Conservation (phyloP, 495 filamentous ascomycete species). For the Xylaria intraflava region DNA sequence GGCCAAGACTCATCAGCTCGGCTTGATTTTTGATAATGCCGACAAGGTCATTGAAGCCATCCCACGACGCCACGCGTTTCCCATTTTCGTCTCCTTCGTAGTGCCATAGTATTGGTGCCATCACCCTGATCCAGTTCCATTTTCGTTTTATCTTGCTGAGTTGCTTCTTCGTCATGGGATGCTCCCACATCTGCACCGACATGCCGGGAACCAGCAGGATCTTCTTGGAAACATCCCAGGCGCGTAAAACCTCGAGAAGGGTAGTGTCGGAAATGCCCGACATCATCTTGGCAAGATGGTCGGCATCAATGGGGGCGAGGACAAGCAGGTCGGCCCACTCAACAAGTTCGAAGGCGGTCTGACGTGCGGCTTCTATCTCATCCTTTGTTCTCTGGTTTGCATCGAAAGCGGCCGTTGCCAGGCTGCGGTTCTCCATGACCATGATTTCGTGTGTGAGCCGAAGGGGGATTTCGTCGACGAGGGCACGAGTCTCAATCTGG, state of each 20-base stretch:
- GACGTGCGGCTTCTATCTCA: slow-evolving; percentile 38
- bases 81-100: slow-evolving; percentile 46
- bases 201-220: slow-evolving; percentile 77
- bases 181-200: slow-evolving; percentile 77
- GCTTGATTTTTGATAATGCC: slow-evolving; percentile 61
- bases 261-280: slow-evolving; percentile 68
- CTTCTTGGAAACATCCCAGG: slow-evolving; percentile 79
- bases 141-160: slow-evolving; percentile 69
- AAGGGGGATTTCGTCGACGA: slow-evolving; percentile 47
- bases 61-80: slow-evolving; percentile 56
- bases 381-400: slow-evolving; percentile 28
- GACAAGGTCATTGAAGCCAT: slow-evolving; percentile 57
- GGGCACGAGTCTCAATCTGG: slow-evolving; percentile 48
- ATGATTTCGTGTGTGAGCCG: slow-evolving; percentile 47
- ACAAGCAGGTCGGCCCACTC: slow-evolving; percentile 85
- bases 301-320: slow-evolving; percentile 76
- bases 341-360: slow-evolving; percentile 61
- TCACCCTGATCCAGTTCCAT: slow-evolving; percentile 74
- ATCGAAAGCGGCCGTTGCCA: slow-evolving; percentile 22
- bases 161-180: slow-evolving; percentile 76
- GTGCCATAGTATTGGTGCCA: slow-evolving; percentile 66
- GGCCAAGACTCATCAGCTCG: slow-evolving; percentile 54
- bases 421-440: slow-evolving; percentile 38
- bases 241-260: slow-evolving; percentile 64
- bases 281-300: slow-evolving; percentile 75